Percentiles rank a stretch among this genome's conserved stretches.
phyloP scores from a whole-genome alignment of 345 rosid genomes.

The Eucalyptus marginata region DNA sequence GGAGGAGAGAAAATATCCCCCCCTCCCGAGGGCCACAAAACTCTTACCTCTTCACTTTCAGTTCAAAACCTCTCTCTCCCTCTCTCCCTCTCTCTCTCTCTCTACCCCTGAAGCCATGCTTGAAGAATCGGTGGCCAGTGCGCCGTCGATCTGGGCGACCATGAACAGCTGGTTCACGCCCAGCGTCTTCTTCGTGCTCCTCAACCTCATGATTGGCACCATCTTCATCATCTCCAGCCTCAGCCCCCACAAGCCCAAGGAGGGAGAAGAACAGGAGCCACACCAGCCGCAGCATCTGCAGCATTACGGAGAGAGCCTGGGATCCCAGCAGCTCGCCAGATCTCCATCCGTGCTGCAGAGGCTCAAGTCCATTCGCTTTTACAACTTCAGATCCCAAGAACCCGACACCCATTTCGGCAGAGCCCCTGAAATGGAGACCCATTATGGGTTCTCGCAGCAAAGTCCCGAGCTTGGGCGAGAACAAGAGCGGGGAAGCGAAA shows the following conservation, averaged over 20 bases:
- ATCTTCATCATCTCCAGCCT: slow-evolving; percentile 44
- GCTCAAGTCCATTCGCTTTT: slow-evolving; percentile 52
- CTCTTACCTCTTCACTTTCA: neutral
- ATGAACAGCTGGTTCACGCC: slow-evolving; percentile 79
- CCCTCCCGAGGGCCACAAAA: neutral
- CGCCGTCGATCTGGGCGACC: slow-evolving; percentile 51
- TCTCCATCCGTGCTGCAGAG: slow-evolving; percentile 68
- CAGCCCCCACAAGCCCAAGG: slow-evolving; percentile 15
- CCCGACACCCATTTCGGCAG: slow-evolving; percentile 12
- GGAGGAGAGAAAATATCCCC: neutral
- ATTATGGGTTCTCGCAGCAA: neutral
- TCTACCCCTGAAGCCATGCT: slow-evolving; percentile 14
- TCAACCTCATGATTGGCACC: slow-evolving; percentile 68
- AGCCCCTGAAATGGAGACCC: slow-evolving; percentile 15
- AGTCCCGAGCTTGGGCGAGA: neutral
- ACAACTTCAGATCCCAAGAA: slow-evolving; percentile 22
- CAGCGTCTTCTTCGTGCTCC: slow-evolving; percentile 56
- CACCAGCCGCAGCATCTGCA: neutral
- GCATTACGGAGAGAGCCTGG: neutral
- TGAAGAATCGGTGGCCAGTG: slow-evolving; percentile 21
- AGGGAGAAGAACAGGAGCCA: neutral
- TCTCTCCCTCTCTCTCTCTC: neutral
- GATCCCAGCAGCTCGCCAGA: slow-evolving; percentile 18
- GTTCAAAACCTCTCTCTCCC: neutral
- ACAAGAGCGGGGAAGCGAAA: neutral